phyloP scores from a whole-genome alignment of 2,329 filamentous ascomycete genomes.

The Colletotrichum salicis region DNA sequence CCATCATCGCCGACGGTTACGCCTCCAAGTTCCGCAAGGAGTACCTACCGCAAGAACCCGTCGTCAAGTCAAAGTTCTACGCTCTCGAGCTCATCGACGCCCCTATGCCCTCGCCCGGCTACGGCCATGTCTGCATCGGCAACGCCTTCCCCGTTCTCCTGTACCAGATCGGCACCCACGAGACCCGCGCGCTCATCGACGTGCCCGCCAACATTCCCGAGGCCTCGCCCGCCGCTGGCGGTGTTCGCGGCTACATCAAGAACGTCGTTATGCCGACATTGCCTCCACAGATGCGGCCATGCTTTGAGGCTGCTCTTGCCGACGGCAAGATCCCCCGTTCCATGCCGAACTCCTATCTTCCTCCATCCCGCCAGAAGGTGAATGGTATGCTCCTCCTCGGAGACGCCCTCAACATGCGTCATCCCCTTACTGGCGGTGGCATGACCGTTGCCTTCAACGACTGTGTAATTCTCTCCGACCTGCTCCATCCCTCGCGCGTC shows the following conservation, averaged over 20 bases:
- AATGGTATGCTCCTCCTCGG: constrained; percentile 83
- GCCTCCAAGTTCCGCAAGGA: constrained; percentile 90
- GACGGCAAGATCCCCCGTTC: constrained; percentile 79
- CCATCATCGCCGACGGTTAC: constrained; percentile 92
- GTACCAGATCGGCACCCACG: constrained; percentile 96
- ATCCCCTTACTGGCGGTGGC: constrained; percentile 94
- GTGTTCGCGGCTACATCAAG: constrained; percentile 84
- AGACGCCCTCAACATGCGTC: constrained; percentile 99
- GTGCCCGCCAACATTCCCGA: constrained; percentile 81
- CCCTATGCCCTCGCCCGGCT: constrained; percentile 76
- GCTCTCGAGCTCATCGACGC: constrained; percentile 92
- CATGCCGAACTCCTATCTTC: constrained; percentile 97
- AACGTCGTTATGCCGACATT: constrained; percentile 84
- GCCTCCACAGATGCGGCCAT: constrained; percentile 76
- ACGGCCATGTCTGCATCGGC: constrained; percentile 89
- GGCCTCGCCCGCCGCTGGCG: constrained; percentile 79
- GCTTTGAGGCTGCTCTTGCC: constrained; percentile 80
- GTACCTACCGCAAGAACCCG: constrained; percentile 73
- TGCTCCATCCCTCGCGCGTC: constrained; percentile 77
- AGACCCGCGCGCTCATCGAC: constrained; percentile 91
- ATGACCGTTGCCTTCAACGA: constrained; percentile 99
- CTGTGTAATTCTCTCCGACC: constrained; percentile 78
- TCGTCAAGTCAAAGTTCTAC: constrained; percentile 89
- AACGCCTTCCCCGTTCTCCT: constrained; percentile 82
- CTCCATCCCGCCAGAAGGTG: constrained; percentile 69